phyloP scores from a whole-genome alignment of 768 basidiomycete genomes.

The Boletus sensibilis region DNA sequence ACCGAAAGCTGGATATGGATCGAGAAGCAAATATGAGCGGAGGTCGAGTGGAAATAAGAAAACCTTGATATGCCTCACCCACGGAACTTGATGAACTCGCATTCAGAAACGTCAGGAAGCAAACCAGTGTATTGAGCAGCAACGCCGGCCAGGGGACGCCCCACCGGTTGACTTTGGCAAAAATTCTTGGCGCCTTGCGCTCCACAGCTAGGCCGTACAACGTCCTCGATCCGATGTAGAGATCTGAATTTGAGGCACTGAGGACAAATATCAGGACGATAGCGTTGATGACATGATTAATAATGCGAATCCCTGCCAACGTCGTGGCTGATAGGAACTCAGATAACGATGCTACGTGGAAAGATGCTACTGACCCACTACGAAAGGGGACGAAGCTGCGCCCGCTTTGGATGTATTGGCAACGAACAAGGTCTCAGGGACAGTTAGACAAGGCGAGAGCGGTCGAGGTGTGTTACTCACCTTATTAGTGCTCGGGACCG shows the following conservation, averaged over 20 bases:
- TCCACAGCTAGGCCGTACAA: slow-evolving; percentile 48
- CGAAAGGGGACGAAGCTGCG: slow-evolving; percentile 36
- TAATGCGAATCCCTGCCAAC: slow-evolving; percentile 45
- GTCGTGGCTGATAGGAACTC: slow-evolving; percentile 32
- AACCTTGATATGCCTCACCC: slow-evolving; percentile 36
- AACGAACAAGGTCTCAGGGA: slow-evolving; percentile 28
- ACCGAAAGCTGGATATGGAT: slow-evolving; percentile 17
- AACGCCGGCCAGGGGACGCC: slow-evolving; percentile 41
- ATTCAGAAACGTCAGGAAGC: slow-evolving; percentile 58
- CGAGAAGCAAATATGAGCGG: slow-evolving; percentile 13
- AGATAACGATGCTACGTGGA: slow-evolving; percentile 13
- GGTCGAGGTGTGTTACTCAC: slow-evolving; percentile 25
- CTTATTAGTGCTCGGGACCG: slow-evolving; percentile 40
- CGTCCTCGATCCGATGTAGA: slow-evolving; percentile 51
- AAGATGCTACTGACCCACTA: slow-evolving; percentile 40
- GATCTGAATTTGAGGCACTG: slow-evolving; percentile 52
- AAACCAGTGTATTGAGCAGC: slow-evolving; percentile 53
- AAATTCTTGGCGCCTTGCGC: slow-evolving; percentile 45
- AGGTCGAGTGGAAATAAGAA: slow-evolving; percentile 23
- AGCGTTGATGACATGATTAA: slow-evolving; percentile 41
- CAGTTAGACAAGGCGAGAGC: slow-evolving; percentile 2
- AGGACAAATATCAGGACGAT: slow-evolving; percentile 49
- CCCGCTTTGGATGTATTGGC: slow-evolving; percentile 29
- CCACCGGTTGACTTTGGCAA: slow-evolving; percentile 35
- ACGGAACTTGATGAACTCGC: slow-evolving; percentile 49